phyloP scores from a whole-genome alignment of 306 rosid genomes.

The Dicorynia guianensis region DNA sequence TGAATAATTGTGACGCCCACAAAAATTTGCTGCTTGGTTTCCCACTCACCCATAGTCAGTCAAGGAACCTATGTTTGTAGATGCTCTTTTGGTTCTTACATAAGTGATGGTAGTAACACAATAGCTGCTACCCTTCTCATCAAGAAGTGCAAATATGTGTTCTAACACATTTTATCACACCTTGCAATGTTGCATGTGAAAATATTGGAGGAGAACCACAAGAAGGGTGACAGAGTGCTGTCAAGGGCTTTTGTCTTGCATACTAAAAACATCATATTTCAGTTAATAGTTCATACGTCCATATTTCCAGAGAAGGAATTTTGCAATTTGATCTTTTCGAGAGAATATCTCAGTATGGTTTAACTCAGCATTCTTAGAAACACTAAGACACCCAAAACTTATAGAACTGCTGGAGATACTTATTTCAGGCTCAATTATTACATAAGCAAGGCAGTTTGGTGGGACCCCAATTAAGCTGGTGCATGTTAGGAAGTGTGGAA shows the following conservation, averaged over 20 bases:
- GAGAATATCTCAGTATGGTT: not conserved
- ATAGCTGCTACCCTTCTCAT: not conserved
- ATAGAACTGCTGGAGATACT: not conserved
- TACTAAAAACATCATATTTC: not conserved
- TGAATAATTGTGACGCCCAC: conserved; percentile 16
- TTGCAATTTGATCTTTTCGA: not conserved
- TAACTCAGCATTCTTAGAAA: not conserved
- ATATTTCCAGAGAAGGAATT: not conserved
- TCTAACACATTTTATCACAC: not conserved
- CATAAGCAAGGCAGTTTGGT: not conserved
- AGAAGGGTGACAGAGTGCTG: not conserved
- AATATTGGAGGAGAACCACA: not conserved
- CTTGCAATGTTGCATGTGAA: not conserved
- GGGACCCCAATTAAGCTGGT: too few species aligned
- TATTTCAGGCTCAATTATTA: not conserved
- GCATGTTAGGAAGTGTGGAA: too few species aligned
- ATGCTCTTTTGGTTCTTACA: conserved; percentile 25
- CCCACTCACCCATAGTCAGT: not conserved
- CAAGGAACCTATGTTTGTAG: not conserved
- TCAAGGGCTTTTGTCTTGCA: conserved; percentile 9
- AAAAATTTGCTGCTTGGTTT: not conserved
- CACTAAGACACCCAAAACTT: not conserved
- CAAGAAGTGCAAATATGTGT: not conserved
- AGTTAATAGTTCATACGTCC: not conserved
- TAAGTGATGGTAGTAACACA: not conserved